phyloP scores from a whole-genome alignment of 139 green algal genomes.

The Spirogloea muscicola region DNA sequence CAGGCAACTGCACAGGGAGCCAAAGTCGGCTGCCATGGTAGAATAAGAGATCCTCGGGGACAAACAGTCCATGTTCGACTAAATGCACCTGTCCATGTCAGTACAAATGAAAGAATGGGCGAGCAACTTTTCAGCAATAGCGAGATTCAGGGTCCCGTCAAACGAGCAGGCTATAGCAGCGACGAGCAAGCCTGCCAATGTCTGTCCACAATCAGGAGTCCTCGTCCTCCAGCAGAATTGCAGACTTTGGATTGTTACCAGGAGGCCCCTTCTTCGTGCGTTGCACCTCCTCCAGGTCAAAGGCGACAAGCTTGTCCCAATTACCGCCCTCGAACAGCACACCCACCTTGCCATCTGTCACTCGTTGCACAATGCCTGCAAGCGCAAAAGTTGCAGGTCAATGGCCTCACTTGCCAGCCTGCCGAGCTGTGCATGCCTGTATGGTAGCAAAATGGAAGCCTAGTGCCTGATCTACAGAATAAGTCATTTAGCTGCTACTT shows the following conservation, averaged over 20 bases:
- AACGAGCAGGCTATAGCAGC: too few relatives aligned
- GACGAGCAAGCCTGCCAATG: too few relatives aligned
- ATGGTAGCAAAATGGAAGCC: neutral
- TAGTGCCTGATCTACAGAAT: neutral
- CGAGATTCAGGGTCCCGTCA: too few relatives aligned
- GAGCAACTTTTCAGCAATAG: too few relatives aligned
- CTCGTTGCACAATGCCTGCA: slow-evolving; percentile 51
- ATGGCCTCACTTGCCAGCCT: neutral
- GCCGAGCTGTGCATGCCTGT: neutral
- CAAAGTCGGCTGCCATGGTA: too few relatives aligned
- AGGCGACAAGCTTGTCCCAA: slow-evolving; percentile 53
- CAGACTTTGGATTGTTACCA: slow-evolving; percentile 45
- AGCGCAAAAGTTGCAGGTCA: neutral
- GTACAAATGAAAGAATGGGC: too few relatives aligned
- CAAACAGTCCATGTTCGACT: too few relatives aligned
- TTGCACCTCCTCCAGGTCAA: slow-evolving; percentile 31
- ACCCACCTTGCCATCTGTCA: slow-evolving; percentile 45
- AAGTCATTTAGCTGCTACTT: neutral
- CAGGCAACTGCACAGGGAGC: too few relatives aligned
- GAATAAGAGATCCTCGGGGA: too few relatives aligned
- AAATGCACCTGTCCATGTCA: too few relatives aligned
- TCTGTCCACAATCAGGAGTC: too few relatives aligned
- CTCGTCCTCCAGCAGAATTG: slow-evolving; percentile 7
- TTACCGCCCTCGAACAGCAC: slow-evolving; percentile 55
- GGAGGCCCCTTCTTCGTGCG: slow-evolving; percentile 36